phyloP scores from a whole-genome alignment of 495 filamentous ascomycete species.

The Trichocladium antarcticum region DNA sequence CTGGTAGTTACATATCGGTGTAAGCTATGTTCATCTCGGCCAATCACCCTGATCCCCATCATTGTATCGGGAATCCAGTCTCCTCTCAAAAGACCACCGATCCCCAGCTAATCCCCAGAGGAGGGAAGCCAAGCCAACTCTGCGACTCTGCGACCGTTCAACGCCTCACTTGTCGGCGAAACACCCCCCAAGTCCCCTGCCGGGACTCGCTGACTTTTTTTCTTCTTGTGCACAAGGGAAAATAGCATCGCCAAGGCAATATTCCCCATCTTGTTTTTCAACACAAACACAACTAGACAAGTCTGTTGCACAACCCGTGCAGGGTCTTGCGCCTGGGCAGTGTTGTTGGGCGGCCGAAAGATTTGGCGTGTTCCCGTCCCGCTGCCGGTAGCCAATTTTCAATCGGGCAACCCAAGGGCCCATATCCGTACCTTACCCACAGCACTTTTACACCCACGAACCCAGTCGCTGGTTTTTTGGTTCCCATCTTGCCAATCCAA shows the following conservation, averaged over 20 bases:
- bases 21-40: no score
- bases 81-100: constrained; percentile 1
- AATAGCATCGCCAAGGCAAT: no score
- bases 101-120: background rate
- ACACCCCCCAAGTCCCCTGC: no score
- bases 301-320: no score
- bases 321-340: background rate
- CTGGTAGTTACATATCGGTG: background rate
- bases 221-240: no score
- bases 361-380: constrained; percentile 8
- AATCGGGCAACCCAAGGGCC: constrained; percentile 15
- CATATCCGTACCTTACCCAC: background rate
- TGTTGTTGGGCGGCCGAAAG: background rate
- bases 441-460: background rate
- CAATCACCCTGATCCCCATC: no score
- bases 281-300: no score
- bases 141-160: constrained; percentile 8
- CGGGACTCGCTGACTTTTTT: no score
- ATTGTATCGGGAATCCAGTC: background rate
- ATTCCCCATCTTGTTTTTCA: no score
- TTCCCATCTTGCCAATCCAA: constrained; percentile 16
- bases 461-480: constrained; percentile 10
- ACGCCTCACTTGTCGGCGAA: constrained; percentile 7
- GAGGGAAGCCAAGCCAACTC: background rate
- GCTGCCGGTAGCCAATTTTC: constrained; percentile 13